Evolutionary conservation across 306 rosid species (phyloP).

Genomic region (Medicago arabica): DNA sequence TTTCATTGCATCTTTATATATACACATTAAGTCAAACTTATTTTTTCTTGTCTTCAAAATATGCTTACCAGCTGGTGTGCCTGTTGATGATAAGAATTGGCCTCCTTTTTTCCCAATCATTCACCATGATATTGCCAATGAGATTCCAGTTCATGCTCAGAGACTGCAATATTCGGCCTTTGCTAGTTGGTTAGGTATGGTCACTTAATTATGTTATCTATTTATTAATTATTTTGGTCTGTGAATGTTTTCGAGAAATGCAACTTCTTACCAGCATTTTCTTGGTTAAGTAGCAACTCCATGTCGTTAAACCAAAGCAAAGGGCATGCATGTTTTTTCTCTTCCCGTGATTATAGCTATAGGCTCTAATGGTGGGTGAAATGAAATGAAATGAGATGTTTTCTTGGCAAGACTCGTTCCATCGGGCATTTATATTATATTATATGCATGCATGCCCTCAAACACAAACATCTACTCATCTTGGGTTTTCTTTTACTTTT

Average conservation of each 20-base stretch:
- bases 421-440: neutral
- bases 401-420: slow-evolving; percentile 13
- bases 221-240: slow-evolving; percentile 17
- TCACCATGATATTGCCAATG: slow-evolving; percentile 97
- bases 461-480: neutral
- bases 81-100: slow-evolving; percentile 90
- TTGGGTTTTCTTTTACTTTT: neutral
- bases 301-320: neutral
- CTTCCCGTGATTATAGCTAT: neutral
- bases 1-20: slow-evolving; percentile 10
- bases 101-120: slow-evolving; percentile 95
- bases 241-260: slow-evolving; percentile 9
- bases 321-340: slow-evolving; percentile 3
- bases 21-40: slow-evolving; percentile 25
- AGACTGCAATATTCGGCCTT: slow-evolving; percentile 94
- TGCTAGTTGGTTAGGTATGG: slow-evolving; percentile 97
- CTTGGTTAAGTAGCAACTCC: slow-evolving; percentile 17
- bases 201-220: slow-evolving; percentile 30
- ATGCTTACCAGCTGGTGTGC: slow-evolving; percentile 68
- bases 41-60: slow-evolving; percentile 36
- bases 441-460: neutral
- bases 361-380: slow-evolving; percentile 13
- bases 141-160: slow-evolving; percentile 96
- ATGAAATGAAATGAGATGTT: slow-evolving; percentile 17
- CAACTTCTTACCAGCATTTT: slow-evolving; percentile 27